phyloP scores from a whole-genome alignment of 1,284 basidiomycete genomes.

The Neotropicomus parvogracilis region DNA sequence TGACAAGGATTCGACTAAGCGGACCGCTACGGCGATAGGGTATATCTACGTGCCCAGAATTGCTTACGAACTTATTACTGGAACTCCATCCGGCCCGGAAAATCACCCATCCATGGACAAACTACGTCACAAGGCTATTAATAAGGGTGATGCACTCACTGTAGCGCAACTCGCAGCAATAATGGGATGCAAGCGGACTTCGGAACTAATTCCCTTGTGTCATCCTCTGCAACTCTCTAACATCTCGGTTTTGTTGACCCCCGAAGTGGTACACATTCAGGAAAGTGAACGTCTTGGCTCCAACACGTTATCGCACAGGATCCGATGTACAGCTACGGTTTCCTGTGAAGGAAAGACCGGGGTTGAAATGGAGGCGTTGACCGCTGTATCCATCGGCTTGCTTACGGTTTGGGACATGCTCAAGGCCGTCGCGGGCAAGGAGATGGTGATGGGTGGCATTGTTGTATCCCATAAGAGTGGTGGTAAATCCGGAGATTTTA shows the following conservation, averaged over 20 bases:
- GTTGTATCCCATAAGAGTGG: constrained; percentile 68
- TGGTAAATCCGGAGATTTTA: constrained; percentile 71
- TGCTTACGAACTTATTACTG: constrained; percentile 63
- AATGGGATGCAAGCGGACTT: constrained; percentile 82
- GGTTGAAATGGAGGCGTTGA: constrained; percentile 94
- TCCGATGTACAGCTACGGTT: constrained; percentile 65
- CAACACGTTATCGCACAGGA: constrained; percentile 40
- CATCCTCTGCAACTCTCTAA: constrained; percentile 75
- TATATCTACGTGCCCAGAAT: constrained; percentile 65
- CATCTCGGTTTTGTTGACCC: constrained; percentile 58
- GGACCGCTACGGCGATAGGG: constrained; percentile 74
- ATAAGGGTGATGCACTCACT: constrained; percentile 75
- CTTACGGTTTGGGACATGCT: constrained; percentile 92
- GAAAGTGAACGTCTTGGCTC: constrained; percentile 3
- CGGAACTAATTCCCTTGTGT: constrained; percentile 81
- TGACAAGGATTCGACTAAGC: constrained; percentile 59
- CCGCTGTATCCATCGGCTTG: constrained; percentile 73
- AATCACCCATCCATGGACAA: constrained; percentile 27
- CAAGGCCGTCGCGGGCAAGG: constrained; percentile 80
- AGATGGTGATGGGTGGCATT: constrained; percentile 75
- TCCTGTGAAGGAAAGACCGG: constrained; percentile 79
- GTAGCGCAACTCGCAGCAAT: constrained; percentile 83
- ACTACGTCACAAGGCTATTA: constrained; percentile 47
- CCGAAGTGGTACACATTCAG: constrained; percentile 32
- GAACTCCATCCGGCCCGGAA: constrained; percentile 28